A percentile compares a stretch with the other conserved stretches of the same genome.
Conservation (phyloP, 345 rosid genomes). For the Brassica incana region DNA sequence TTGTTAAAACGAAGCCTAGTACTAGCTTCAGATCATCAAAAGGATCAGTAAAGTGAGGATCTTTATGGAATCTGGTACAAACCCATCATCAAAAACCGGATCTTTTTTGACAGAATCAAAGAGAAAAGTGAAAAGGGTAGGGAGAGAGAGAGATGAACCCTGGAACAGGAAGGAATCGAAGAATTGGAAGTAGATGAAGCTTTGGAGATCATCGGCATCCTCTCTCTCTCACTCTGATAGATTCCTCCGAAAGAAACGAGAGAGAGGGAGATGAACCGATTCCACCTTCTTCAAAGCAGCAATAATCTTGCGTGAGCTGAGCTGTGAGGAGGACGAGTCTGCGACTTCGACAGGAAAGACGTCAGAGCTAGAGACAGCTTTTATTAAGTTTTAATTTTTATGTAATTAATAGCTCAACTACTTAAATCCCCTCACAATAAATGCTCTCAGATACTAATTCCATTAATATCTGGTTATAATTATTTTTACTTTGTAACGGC, state of each 20-base stretch:
- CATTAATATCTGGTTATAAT: neutral
- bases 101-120: constrained; percentile 8
- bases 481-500: neutral
- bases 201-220: constrained; percentile 70
- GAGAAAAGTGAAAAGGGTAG: neutral
- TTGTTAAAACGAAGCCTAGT: neutral
- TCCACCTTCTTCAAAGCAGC: constrained; percentile 17
- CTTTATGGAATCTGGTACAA: constrained; percentile 16
- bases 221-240: constrained; percentile 26
- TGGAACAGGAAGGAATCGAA: constrained; percentile 65
- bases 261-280: constrained; percentile 24
- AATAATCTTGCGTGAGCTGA: constrained; percentile 30
- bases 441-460: neutral
- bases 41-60: constrained; percentile 16
- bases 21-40: neutral
- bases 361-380: constrained; percentile 28
- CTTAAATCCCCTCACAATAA: neutral
- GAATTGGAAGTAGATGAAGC: constrained; percentile 75
- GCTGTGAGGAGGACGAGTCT: constrained; percentile 30
- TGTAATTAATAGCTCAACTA: constrained; percentile 25
- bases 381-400: constrained; percentile 17
- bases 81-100: constrained; percentile 27
- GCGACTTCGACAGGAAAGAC: constrained; percentile 42
- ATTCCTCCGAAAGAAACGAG: constrained; percentile 19
- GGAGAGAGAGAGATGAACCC: constrained; percentile 45